Evolutionary conservation across 2,329 filamentous ascomycete genomes (phyloP).

Genomic region (Paraconiothyrium sp.): DNA sequence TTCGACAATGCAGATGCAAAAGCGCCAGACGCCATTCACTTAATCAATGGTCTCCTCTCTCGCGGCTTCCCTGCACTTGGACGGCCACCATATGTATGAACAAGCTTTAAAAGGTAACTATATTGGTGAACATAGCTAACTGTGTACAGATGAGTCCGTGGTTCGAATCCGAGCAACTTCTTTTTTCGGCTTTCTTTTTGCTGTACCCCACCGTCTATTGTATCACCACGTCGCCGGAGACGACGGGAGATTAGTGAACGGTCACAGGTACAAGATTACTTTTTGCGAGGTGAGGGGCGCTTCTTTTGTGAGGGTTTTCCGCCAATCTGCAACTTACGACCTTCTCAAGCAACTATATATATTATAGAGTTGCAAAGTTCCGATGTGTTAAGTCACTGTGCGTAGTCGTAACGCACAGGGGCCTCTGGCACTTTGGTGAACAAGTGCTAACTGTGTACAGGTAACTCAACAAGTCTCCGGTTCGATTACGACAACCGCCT

Average conservation of each 20-base stretch:
- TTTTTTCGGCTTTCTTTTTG: too few relatives aligned
- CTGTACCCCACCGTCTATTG: too few relatives aligned
- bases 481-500: slow-evolving; percentile 6
- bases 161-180: too few relatives aligned
- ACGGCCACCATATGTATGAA: too few relatives aligned
- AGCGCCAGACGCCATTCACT: too few relatives aligned
- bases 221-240: background rate
- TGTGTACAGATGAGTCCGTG: too few relatives aligned
- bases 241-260: background rate
- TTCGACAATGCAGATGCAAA: too few relatives aligned
- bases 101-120: too few relatives aligned
- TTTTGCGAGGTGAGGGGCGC: background rate
- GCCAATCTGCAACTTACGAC: background rate
- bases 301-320: background rate
- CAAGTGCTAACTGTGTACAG: slow-evolving; percentile 1
- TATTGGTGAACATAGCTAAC: too few relatives aligned
- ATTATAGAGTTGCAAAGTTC: background rate
- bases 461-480: background rate
- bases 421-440: slow-evolving; percentile 1
- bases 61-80: too few relatives aligned
- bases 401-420: background rate
- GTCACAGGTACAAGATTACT: background rate
- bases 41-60: too few relatives aligned
- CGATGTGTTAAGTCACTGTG: background rate
- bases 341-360: background rate